A percentile compares a stretch with the other conserved stretches of the same genome.
Conservation (phyloP, 225 moss, liverwort and hornwort genomes). For the Sphagnum tenellum region DNA sequence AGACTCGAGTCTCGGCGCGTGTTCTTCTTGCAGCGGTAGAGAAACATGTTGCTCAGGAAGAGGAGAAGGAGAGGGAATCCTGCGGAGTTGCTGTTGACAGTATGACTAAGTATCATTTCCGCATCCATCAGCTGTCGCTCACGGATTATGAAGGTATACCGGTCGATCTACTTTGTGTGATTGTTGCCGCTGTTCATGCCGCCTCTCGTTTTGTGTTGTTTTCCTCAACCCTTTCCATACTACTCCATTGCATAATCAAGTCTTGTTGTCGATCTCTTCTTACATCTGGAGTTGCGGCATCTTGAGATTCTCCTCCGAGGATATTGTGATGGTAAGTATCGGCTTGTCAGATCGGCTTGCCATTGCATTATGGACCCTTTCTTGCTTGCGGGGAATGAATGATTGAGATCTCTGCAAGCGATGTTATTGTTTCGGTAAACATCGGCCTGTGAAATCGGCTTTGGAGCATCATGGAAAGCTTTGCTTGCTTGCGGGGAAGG, state of each 20-base stretch:
- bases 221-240: no score
- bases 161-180: background rate
- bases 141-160: constrained; percentile 66
- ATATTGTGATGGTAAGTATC: no score
- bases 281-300: no score
- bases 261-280: no score
- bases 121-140: constrained; percentile 77
- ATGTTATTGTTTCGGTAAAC: background rate
- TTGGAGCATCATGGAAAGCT: background rate
- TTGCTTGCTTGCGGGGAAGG: background rate
- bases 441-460: background rate
- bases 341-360: no score
- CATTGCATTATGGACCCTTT: no score
- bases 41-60: constrained; percentile 43
- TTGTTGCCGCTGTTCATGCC: background rate
- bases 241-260: no score
- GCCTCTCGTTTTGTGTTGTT: background rate
- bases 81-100: constrained; percentile 17
- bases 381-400: no score
- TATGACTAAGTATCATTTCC: constrained; percentile 72
- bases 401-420: no score
- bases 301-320: no score
- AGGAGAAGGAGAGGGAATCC: constrained; percentile 5
- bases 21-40: constrained; percentile 63
- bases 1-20: constrained; percentile 59